A percentile compares a stretch with the other conserved stretches of the same genome.
phyloP scores from a whole-genome alignment of 2,329 filamentous ascomycete species.

The Byssothecium circinans region DNA sequence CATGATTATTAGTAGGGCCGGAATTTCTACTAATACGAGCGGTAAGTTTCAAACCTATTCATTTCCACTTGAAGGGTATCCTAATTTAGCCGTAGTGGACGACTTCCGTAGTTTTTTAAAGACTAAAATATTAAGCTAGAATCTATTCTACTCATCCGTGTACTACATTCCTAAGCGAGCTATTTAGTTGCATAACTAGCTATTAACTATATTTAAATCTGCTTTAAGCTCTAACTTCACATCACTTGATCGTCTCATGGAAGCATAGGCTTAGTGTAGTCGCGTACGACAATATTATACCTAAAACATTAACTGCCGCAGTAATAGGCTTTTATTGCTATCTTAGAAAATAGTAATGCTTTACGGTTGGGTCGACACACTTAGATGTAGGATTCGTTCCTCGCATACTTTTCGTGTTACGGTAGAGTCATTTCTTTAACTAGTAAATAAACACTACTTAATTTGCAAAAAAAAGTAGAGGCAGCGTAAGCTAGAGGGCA shows the following conservation, averaged over 20 bases:
- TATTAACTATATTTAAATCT: constrained; percentile 9
- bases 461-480: constrained; percentile 5
- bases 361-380: constrained; percentile 4
- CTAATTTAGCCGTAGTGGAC: constrained; percentile 7
- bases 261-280: constrained; percentile 6
- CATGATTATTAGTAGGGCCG: constrained; percentile 5
- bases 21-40: constrained; percentile 5
- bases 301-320: constrained; percentile 6
- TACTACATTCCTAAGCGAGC: constrained; percentile 5
- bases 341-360: constrained; percentile 6
- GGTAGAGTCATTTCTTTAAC: constrained; percentile 4
- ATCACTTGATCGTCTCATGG: constrained; percentile 5
- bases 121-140: constrained; percentile 7
- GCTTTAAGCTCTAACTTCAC: constrained; percentile 4
- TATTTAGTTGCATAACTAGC: constrained; percentile 5
- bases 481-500: constrained; percentile 2
- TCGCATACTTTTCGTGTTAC: constrained; percentile 3
- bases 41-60: constrained; percentile 6
- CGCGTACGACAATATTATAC: constrained; percentile 4
- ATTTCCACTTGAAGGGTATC: constrained; percentile 9
- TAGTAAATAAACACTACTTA: constrained; percentile 2
- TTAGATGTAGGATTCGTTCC: constrained; percentile 6
- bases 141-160: constrained; percentile 5
- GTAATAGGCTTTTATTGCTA: constrained; percentile 5
- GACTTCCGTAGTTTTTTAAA: constrained; percentile 6